phyloP scores from a whole-genome alignment of 257 asterid genomes.

The Lycium barbarum region DNA sequence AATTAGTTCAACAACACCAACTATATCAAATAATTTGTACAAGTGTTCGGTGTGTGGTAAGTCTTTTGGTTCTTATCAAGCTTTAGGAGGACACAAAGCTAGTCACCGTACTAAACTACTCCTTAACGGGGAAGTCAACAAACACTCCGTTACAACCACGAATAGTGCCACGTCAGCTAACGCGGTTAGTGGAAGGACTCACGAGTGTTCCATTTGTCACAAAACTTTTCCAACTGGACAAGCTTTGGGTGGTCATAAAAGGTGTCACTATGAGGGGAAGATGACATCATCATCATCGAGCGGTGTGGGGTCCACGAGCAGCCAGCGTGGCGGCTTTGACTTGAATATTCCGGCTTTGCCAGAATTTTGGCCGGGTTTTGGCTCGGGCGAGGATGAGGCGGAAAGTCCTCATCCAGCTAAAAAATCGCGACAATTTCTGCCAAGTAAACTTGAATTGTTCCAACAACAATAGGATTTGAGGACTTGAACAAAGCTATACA shows the following conservation, averaged over 20 bases:
- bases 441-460: constrained; percentile 31
- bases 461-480: background rate
- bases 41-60: constrained; percentile 70
- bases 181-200: constrained; percentile 40
- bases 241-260: constrained; percentile 95
- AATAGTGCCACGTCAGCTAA: constrained; percentile 7
- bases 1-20: too few species aligned
- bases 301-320: constrained; percentile 55
- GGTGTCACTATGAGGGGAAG: constrained; percentile 83
- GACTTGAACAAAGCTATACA: too few species aligned
- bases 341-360: constrained; percentile 68
- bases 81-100: constrained; percentile 97
- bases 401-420: constrained; percentile 76
- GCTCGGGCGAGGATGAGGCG: constrained; percentile 57
- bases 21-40: constrained; percentile 21
- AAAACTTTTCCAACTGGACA: constrained; percentile 79
- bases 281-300: constrained; percentile 45
- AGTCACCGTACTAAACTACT: constrained; percentile 67
- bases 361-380: constrained; percentile 40
- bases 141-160: constrained; percentile 21
- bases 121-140: constrained; percentile 11
- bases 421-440: constrained; percentile 43
- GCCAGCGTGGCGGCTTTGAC: constrained; percentile 53
- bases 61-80: constrained; percentile 70
- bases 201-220: constrained; percentile 73